Percentiles rank a stretch among this genome's conserved stretches.
Evolutionary conservation across 257 asterid genomes (phyloP).

Genomic region (Mentha longifolia): DNA sequence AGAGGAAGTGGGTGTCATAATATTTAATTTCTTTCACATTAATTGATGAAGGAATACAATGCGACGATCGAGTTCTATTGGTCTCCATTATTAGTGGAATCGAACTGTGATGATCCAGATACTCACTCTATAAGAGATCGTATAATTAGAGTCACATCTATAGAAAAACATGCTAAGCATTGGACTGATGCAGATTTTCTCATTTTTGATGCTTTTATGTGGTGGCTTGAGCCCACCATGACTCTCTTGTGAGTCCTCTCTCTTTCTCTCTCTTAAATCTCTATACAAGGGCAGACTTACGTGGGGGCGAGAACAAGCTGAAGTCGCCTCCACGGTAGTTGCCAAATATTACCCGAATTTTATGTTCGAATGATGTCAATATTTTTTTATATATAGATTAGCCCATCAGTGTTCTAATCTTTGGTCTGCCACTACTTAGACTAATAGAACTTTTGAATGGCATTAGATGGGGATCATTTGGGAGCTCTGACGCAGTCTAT

Average conservation of each 20-base stretch:
- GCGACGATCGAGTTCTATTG: conserved; percentile 63
- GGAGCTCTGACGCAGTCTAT: conserved; percentile 23
- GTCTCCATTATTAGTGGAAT: conserved; percentile 67
- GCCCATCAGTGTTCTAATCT: no score
- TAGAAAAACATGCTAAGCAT: conserved; percentile 58
- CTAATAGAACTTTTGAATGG: neutral
- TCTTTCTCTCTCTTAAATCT: neutral
- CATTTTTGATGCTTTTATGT: conserved; percentile 58
- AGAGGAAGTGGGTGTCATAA: no score
- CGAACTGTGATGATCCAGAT: conserved; percentile 55
- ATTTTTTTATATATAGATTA: no score
- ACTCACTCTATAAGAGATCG: conserved; percentile 48
- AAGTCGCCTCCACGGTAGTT: no score
- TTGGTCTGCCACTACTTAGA: no score
- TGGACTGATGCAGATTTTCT: conserved; percentile 67
- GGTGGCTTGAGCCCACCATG: conserved; percentile 62
- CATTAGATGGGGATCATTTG: conserved; percentile 62
- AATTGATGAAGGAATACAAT: conserved; percentile 52
- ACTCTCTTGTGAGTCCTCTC: conserved; percentile 48
- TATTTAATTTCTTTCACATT: no score
- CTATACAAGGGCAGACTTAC: no score
- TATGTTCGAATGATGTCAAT: no score
- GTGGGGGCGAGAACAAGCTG: no score
- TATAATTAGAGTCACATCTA: conserved; percentile 42
- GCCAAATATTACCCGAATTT: no score